Evolutionary conservation across 768 basidiomycete species (phyloP).

Genomic region (Hortiboletus flavorubellus): DNA sequence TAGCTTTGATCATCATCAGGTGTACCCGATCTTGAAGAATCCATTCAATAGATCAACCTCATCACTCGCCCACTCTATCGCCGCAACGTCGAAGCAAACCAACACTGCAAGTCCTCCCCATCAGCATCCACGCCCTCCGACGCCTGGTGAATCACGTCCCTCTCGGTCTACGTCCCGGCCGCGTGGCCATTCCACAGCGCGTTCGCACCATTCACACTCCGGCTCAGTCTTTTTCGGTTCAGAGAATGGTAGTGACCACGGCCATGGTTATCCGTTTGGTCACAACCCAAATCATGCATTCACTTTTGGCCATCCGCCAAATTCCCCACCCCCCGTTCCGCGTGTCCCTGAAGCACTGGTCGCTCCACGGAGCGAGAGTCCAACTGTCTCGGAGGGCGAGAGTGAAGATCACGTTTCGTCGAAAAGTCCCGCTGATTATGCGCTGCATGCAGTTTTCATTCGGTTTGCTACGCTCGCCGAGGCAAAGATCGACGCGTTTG

Average conservation of each 20-base stretch:
- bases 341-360: slow-evolving; percentile 66
- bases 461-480: slow-evolving; percentile 81
- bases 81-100: slow-evolving; percentile 37
- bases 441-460: slow-evolving; percentile 84
- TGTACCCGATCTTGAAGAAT: slow-evolving; percentile 71
- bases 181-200: slow-evolving; percentile 57
- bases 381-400: slow-evolving; percentile 57
- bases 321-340: slow-evolving; percentile 76
- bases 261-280: slow-evolving; percentile 38
- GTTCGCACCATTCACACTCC: slow-evolving; percentile 74
- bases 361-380: slow-evolving; percentile 49
- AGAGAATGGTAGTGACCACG: slow-evolving; percentile 69
- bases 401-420: slow-evolving; percentile 61
- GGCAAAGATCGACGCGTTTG: slow-evolving; percentile 70
- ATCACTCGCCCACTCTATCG: slow-evolving; percentile 54
- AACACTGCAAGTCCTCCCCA: slow-evolving; percentile 46
- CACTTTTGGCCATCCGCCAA: slow-evolving; percentile 29
- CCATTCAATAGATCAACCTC: slow-evolving; percentile 82
- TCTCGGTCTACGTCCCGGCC: slow-evolving; percentile 40
- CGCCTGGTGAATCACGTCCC: slow-evolving; percentile 44
- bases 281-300: slow-evolving; percentile 26
- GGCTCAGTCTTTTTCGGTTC: slow-evolving; percentile 71
- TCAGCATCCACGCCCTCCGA: slow-evolving; percentile 54
- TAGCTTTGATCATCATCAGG: slow-evolving; percentile 55
- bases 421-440: slow-evolving; percentile 84